Evolutionary conservation across 163 green algal species (phyloP).

Genomic region (Trebouxiophyceae sp.): DNA sequence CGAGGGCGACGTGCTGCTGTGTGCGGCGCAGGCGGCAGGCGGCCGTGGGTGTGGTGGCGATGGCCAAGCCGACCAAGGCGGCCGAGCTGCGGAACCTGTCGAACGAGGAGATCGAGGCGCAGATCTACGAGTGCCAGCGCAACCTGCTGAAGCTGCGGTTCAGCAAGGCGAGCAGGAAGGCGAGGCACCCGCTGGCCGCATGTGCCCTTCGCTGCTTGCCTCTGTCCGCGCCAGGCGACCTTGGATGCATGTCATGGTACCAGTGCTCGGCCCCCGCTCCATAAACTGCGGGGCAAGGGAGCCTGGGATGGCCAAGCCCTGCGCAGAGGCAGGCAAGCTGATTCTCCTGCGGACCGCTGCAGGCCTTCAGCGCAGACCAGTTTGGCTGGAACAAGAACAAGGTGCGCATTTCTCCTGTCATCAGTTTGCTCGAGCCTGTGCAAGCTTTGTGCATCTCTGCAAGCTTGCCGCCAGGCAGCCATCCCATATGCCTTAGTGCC

Average conservation of each 20-base stretch:
- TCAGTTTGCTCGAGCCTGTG: neutral
- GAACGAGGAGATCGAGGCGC: conserved; percentile 34
- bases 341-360: neutral
- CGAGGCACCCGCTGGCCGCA: neutral
- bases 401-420: conserved; percentile 3
- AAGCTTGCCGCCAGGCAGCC: neutral
- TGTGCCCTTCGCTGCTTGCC: neutral
- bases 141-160: conserved; percentile 50
- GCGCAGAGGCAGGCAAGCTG: neutral
- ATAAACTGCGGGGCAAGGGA: too few species aligned
- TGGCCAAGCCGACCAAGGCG: conserved; percentile 22
- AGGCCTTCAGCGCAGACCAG: conserved; percentile 43
- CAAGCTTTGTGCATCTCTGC: neutral
- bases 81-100: conserved; percentile 17
- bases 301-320: too few species aligned
- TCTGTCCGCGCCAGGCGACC: neutral
- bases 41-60: too few species aligned
- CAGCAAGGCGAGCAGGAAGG: conserved; percentile 30
- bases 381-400: conserved; percentile 34
- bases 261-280: too few species aligned
- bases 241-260: too few species aligned
- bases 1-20: too few species aligned
- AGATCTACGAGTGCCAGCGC: conserved; percentile 39
- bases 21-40: too few species aligned
- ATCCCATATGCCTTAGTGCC: neutral